A percentile compares a stretch with the other conserved stretches of the same genome.
These are phyloP conservation scores for Scenedesmus sp. DNA, from an alignment of 163 green algal genomes.

Conservation along the genomic window DNA sequence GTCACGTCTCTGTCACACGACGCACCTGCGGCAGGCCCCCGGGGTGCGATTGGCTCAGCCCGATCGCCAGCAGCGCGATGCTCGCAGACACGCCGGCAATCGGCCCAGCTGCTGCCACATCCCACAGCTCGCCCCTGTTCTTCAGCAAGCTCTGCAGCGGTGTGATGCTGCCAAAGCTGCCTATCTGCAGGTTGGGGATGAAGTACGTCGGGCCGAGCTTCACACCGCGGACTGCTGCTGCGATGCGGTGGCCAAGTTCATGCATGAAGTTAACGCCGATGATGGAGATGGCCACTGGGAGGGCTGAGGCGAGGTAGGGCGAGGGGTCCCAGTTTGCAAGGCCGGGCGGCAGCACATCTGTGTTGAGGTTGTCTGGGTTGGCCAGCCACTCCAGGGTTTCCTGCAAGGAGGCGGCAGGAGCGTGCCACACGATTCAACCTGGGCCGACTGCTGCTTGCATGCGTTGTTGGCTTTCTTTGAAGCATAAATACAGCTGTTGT, in stretches of 20 bases:
- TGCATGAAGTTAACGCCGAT: conserved; percentile 81
- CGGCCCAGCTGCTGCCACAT: conserved; percentile 87
- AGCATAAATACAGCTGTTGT: no score
- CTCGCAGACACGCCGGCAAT: conserved; percentile 69
- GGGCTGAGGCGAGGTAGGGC: conserved; percentile 80
- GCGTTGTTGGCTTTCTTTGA: no score
- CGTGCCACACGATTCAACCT: no score
- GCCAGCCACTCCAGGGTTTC: conserved; percentile 90
- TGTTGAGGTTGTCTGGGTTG: conserved; percentile 81
- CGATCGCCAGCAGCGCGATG: conserved; percentile 75
- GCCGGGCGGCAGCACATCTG: conserved; percentile 73
- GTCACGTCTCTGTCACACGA: no score
- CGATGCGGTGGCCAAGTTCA: conserved; percentile 87
- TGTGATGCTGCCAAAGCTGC: conserved; percentile 93
- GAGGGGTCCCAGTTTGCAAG: conserved; percentile 83
- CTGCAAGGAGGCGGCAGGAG: conserved; percentile 44
- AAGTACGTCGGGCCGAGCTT: conserved; percentile 89
- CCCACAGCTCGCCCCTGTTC: conserved; percentile 80
- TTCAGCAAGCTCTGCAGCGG: conserved; percentile 81
- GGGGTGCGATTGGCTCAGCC: conserved; percentile 68
- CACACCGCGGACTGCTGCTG: conserved; percentile 67
- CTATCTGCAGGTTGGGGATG: conserved; percentile 93
- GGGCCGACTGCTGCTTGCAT: no score
- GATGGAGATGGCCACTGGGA: conserved; percentile 81
- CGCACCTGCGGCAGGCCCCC: conserved; percentile 40